Percentiles rank a stretch among this genome's conserved stretches.
These are phyloP conservation scores for Pichia sp. DNA, from an alignment of 1,139 yeast genomes.

Conservation along the genomic window DNA sequence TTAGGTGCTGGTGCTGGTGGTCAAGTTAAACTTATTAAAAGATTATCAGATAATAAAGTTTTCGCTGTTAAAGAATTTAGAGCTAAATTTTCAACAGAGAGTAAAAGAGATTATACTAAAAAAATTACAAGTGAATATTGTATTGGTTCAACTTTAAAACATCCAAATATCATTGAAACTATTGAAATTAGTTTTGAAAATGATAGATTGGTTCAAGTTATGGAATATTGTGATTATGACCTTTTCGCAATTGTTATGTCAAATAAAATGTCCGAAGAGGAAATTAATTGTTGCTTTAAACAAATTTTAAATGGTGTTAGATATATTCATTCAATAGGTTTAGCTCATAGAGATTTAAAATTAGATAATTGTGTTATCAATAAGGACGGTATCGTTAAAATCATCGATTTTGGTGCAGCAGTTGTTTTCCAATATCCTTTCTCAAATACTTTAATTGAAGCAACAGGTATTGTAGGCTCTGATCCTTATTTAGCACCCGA, in stretches of 20 bases:
- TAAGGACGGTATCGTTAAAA: constrained; percentile 74
- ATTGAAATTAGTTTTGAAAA: constrained; percentile 85
- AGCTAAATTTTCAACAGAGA: constrained; percentile 75
- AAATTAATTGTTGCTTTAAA: constrained; percentile 82
- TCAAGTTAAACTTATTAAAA: constrained; percentile 74
- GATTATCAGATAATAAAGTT: constrained; percentile 74
- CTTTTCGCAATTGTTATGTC: constrained; percentile 97
- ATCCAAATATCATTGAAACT: constrained; percentile 90
- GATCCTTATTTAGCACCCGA: constrained; percentile 99
- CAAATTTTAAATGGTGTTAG: constrained; percentile 80
- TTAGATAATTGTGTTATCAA: constrained; percentile 92
- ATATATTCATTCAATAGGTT: constrained; percentile 80
- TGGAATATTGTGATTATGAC: constrained; percentile 97
- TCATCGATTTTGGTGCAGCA: constrained; percentile 95
- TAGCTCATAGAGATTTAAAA: constrained; percentile 93
- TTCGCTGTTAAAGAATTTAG: constrained; percentile 97
- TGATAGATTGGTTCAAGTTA: constrained; percentile 82
- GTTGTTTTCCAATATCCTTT: constrained; percentile 90
- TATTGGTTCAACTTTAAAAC: constrained; percentile 91
- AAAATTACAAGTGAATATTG: constrained; percentile 97
- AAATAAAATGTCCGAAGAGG: constrained; percentile 79
- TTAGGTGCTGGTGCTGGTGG: constrained; percentile 99
- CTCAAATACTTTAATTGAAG: constrained; percentile 66
- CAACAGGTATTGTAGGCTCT: constrained; percentile 94
- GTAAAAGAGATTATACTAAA: constrained; percentile 82